Percentiles rank a stretch among this genome's conserved stretches.
phyloP scores from a whole-genome alignment of 116 monocot genomes.

The Dioscorea cayenensis region DNA sequence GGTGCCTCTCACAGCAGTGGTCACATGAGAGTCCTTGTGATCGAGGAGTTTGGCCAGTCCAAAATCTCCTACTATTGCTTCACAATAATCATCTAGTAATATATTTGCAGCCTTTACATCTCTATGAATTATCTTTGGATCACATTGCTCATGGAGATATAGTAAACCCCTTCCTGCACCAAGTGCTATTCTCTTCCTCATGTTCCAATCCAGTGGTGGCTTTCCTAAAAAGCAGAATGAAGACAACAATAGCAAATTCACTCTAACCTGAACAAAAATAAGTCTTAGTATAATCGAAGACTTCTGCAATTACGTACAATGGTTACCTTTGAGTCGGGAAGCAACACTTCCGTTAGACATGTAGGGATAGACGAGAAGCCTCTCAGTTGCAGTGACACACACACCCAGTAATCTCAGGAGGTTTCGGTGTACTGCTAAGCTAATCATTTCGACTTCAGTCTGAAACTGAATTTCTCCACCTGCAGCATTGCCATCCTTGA shows the following conservation, averaged over 20 bases:
- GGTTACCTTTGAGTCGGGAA: constrained; percentile 60
- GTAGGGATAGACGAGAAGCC: constrained; percentile 71
- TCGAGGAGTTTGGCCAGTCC: constrained; percentile 71
- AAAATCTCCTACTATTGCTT: constrained; percentile 30
- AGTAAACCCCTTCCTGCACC: constrained; percentile 65
- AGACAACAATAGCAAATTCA: not conserved
- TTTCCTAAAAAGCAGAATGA: constrained; percentile 24
- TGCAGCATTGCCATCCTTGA: constrained; percentile 67
- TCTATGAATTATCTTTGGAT: constrained; percentile 10
- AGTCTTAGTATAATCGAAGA: not conserved
- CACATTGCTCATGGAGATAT: constrained; percentile 73
- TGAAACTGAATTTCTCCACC: constrained; percentile 70
- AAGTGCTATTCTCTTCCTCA: constrained; percentile 60
- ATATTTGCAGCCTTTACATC: constrained; percentile 7
- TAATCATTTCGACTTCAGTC: constrained; percentile 76
- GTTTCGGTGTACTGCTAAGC: constrained; percentile 67
- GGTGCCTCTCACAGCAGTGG: constrained; percentile 65
- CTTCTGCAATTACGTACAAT: not conserved
- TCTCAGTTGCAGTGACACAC: constrained; percentile 63
- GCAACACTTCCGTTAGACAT: constrained; percentile 86
- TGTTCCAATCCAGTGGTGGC: constrained; percentile 56
- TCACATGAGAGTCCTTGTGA: constrained; percentile 66
- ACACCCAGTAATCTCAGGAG: constrained; percentile 51
- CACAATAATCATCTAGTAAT: constrained; percentile 1
- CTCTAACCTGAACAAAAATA: not conserved